Evolutionary conservation across 2,329 filamentous ascomycete genomes (phyloP), one percentile per base, ranked within the genome.

Genomic region (Rachicladosporium sp.): DNA sequence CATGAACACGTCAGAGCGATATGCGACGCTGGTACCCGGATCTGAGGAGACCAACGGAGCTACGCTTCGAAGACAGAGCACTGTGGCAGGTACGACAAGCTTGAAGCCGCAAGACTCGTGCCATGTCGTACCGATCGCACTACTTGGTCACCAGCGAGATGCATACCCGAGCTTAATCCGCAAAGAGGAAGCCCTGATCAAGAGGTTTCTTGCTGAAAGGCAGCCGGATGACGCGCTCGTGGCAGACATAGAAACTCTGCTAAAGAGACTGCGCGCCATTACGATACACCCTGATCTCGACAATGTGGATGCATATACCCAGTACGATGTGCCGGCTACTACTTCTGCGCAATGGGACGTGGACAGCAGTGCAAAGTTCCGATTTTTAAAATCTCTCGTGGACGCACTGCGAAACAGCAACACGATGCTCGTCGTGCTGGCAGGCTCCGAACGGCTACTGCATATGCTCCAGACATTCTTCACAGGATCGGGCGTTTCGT

Each of bases 291-390:
- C 54, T 1, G 60, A 62, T 43, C 53, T 63, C 3, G 47, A 55
- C 13, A 58, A 59, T 29, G 41, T 41, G 6, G 56, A 56, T 32
- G 50, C 55, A 0, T 36, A 52, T 8, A 54, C 53, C 1, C 56
- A 56, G 39, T 47, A 46, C 37, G 47, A 49, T 15, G 46, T 51
- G 2, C 44, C 43, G 13, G 47, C 48, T 5, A 44, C 48, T 10
- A 37, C 46, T 12, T 53, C 58, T 33, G 56, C 54, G 1, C 44
- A 54, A 29, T 62, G 59, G 59, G 54, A 58, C 30, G 43, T 51
- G 10, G 46, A 51, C 10, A 54, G 50, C 41, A 62, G 60, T 32
- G 45, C 50, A 4, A 63, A 63, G 39, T 63, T 63, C 37, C 44
- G 45, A 3, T 63, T 64, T 38, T 37, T 64, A 10, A 46, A 52